Evolutionary conservation across 2,329 filamentous ascomycete genomes (phyloP).

Genomic region (Elsinoe arachidis): DNA sequence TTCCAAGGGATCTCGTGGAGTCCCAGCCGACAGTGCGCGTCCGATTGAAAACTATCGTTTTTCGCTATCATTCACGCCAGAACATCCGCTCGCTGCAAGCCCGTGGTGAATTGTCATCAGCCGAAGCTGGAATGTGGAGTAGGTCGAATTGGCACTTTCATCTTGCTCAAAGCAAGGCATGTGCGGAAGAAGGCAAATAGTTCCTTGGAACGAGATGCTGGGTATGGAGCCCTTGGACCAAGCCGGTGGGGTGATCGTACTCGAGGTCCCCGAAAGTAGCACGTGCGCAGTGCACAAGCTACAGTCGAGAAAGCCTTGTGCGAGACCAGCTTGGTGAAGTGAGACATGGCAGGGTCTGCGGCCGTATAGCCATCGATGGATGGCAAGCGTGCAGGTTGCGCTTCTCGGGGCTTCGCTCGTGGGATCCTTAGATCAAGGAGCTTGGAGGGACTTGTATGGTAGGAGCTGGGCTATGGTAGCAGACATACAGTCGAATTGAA

Average conservation of each 20-base stretch:
- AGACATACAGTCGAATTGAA: background rate
- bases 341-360: background rate
- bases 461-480: background rate
- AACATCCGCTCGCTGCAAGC: constrained; percentile 1
- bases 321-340: background rate
- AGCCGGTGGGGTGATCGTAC: background rate
- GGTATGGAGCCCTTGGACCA: background rate
- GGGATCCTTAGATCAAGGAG: background rate
- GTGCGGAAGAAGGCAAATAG: background rate
- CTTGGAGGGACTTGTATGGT: background rate
- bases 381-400: background rate
- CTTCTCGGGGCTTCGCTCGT: background rate
- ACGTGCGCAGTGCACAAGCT: background rate
- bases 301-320: background rate
- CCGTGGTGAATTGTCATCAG: background rate
- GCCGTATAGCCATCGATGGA: background rate
- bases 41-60: constrained; percentile 33
- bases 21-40: constrained; percentile 27
- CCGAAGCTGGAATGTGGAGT: background rate
- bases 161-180: background rate
- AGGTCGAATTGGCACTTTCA: background rate
- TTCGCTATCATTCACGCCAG: constrained; percentile 11
- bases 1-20: constrained; percentile 17
- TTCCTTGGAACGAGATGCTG: background rate
- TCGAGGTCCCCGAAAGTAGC: background rate